phyloP scores from a whole-genome alignment of 768 basidiomycete genomes.

The Trametes cubensis region DNA sequence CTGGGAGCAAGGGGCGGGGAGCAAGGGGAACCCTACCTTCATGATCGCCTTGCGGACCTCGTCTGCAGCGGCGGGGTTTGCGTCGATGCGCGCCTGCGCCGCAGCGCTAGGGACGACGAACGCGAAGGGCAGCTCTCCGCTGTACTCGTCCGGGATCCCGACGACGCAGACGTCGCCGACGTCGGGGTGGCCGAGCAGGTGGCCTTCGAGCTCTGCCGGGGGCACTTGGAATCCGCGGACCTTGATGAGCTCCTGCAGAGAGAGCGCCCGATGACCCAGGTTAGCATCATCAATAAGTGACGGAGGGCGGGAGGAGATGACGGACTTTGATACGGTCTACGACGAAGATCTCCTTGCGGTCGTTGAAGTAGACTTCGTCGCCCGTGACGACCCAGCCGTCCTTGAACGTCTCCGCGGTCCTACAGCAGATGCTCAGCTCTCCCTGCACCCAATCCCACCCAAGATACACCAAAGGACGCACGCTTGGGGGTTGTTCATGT shows the following conservation, averaged over 20 bases:
- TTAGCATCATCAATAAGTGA: too few species aligned
- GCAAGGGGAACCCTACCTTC: conserved; percentile 49
- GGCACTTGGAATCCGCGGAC: conserved; percentile 51
- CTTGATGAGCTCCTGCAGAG: conserved; percentile 67
- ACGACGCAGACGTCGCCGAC: conserved; percentile 49
- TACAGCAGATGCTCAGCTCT: conserved; percentile 27
- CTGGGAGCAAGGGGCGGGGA: too few species aligned
- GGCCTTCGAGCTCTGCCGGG: conserved; percentile 41
- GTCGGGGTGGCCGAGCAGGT: conserved; percentile 43
- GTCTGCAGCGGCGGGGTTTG: conserved; percentile 37
- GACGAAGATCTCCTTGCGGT: conserved; percentile 62
- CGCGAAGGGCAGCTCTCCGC: conserved; percentile 73
- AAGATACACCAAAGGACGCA: conserved; percentile 4
- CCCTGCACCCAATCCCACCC: too few species aligned
- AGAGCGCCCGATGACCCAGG: too few species aligned
- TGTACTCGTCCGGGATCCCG: conserved; percentile 70
- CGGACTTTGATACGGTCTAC: conserved; percentile 75
- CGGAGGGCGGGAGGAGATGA: background rate
- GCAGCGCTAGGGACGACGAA: conserved; percentile 58
- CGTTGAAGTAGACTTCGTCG: conserved; percentile 69
- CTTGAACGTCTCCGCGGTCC: conserved; percentile 65
- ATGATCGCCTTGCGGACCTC: conserved; percentile 50
- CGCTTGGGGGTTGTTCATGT: conserved; percentile 27
- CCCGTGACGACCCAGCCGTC: conserved; percentile 71
- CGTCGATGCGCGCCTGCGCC: conserved; percentile 40